phyloP scores from a whole-genome alignment of 148 eudicot species.

The Camellia granthamiana region DNA sequence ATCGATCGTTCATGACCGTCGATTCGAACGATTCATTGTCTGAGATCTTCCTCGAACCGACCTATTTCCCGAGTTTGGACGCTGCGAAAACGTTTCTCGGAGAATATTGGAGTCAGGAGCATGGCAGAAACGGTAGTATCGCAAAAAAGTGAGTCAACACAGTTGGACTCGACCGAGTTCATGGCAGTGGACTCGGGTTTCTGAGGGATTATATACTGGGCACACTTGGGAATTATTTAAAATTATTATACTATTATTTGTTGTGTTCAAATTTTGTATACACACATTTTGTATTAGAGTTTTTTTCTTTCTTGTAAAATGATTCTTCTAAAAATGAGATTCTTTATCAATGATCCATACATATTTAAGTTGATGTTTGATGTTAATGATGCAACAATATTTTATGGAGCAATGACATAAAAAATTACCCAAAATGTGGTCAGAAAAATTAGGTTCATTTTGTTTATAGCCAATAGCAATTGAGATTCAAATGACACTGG shows the following conservation, averaged over 20 bases:
- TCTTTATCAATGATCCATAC: too few relatives aligned
- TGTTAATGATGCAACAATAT: too few relatives aligned
- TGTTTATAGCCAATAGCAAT: too few relatives aligned
- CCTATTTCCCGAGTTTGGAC: slow-evolving; percentile 85
- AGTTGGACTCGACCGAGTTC: too few relatives aligned
- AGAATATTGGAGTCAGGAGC: slow-evolving; percentile 49
- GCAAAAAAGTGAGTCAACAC: not conserved
- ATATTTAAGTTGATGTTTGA: too few relatives aligned
- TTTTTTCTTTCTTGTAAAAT: not conserved
- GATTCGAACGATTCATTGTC: slow-evolving; percentile 48
- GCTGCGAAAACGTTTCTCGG: slow-evolving; percentile 87
- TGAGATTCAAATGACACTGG: too few relatives aligned
- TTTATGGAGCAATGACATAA: too few relatives aligned
- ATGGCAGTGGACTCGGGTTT: too few relatives aligned
- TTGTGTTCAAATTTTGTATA: not conserved
- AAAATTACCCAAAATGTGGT: too few relatives aligned
- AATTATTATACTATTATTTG: not conserved
- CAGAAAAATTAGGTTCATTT: too few relatives aligned
- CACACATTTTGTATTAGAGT: not conserved
- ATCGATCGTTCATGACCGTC: slow-evolving; percentile 19
- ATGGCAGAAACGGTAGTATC: slow-evolving; percentile 4
- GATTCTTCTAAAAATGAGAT: too few relatives aligned
- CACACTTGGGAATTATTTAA: not conserved
- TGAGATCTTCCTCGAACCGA: slow-evolving; percentile 64
- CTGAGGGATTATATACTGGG: too few relatives aligned